Percentiles rank a stretch among this genome's conserved stretches.
Evolutionary conservation across 2,329 filamentous ascomycete genomes (phyloP).

Genomic region (Zalaria sp.): DNA sequence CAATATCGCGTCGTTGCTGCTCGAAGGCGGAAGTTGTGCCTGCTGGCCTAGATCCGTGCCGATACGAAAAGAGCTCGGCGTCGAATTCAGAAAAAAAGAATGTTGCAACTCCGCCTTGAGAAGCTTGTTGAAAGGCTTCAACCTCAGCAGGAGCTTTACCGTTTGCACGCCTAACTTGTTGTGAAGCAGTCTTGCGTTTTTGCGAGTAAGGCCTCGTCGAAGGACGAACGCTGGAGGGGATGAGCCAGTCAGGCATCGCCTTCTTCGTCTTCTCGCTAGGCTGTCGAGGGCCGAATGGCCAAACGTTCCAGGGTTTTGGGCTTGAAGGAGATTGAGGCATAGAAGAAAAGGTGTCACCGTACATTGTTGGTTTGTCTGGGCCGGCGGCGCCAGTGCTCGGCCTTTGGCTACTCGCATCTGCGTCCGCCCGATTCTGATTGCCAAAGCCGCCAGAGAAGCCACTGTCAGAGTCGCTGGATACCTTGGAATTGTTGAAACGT

Average conservation of each 20-base stretch:
- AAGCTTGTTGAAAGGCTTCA: neutral
- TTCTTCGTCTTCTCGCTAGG: slow-evolving; percentile 5
- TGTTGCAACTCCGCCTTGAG: neutral
- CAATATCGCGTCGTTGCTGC: no score
- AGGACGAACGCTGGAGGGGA: slow-evolving; percentile 8
- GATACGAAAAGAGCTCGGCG: no score
- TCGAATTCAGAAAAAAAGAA: no score
- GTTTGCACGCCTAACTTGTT: neutral
- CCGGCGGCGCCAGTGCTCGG: slow-evolving; percentile 1
- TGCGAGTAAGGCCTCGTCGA: neutral
- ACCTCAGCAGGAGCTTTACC: neutral
- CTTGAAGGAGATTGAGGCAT: neutral
- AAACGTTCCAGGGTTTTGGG: slow-evolving; percentile 1
- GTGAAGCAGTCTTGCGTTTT: neutral
- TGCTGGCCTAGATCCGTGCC: no score
- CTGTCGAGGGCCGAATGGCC: slow-evolving; percentile 3
- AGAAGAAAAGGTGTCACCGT: slow-evolving; percentile 5
- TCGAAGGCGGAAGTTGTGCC: no score
- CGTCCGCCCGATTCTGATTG: neutral
- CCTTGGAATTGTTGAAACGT: slow-evolving; percentile 10
- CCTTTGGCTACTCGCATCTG: neutral
- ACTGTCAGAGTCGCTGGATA: neutral
- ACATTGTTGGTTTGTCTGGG: slow-evolving; percentile 4
- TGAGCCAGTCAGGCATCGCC: slow-evolving; percentile 13
- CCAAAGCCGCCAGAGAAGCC: neutral